These are phyloP conservation scores for Lathyrus sativus DNA, from an alignment of 306 rosid species.

Conservation along the genomic window DNA sequence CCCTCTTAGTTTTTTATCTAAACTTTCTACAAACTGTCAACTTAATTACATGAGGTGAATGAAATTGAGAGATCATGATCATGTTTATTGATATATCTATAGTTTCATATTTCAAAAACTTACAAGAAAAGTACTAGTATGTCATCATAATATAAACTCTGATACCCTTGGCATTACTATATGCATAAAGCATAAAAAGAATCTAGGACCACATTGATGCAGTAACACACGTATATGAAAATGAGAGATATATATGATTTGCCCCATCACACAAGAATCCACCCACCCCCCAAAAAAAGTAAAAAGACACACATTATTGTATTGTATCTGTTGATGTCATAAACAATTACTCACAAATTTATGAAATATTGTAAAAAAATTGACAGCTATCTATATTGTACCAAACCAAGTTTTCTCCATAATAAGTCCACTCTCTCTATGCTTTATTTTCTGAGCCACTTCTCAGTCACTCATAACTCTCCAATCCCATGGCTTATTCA, in stretches of 20 bases:
- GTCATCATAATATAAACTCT: background rate
- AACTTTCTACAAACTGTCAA: background rate
- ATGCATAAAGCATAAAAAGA: constrained; percentile 1
- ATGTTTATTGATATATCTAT: no score
- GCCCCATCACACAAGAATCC: constrained; percentile 11
- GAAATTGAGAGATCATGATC: background rate
- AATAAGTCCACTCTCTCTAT: background rate
- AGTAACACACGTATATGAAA: background rate
- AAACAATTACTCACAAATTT: constrained; percentile 4
- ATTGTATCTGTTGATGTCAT: constrained; percentile 29
- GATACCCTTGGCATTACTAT: background rate
- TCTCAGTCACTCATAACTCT: background rate
- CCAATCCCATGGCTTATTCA: constrained; percentile 46
- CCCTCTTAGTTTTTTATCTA: background rate
- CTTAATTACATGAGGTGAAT: background rate
- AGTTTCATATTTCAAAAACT: background rate
- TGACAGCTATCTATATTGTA: constrained; percentile 41
- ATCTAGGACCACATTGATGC: constrained; percentile 17
- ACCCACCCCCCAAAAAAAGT: background rate
- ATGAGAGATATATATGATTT: constrained; percentile 17
- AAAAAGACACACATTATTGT: background rate
- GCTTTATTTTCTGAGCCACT: constrained; percentile 3
- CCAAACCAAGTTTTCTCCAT: constrained; percentile 23
- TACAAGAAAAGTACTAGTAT: background rate
- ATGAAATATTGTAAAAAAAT: constrained; percentile 30